Percentiles rank a stretch among this genome's conserved stretches.
Conservation (phyloP, 495 filamentous ascomycete genomes). For the Immersiella caudata region DNA sequence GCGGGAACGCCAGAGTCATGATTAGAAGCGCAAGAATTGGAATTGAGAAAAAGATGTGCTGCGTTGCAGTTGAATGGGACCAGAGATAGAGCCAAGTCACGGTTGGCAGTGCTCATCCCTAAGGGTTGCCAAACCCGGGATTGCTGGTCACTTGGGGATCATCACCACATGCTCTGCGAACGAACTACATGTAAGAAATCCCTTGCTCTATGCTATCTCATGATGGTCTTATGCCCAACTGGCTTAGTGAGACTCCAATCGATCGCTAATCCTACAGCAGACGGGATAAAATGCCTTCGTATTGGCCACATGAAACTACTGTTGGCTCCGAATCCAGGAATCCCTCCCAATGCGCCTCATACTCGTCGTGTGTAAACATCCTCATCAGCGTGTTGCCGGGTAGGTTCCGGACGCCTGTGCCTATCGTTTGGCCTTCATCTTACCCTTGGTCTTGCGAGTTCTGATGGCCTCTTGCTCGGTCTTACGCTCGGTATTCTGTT, state of each 20-base stretch:
- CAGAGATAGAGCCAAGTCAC: too few species aligned
- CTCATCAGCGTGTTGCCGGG: background rate
- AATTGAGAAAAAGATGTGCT: too few species aligned
- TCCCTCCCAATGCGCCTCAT: constrained; percentile 1
- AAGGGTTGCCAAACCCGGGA: background rate
- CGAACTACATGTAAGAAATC: background rate
- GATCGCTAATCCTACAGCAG: background rate
- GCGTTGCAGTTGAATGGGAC: too few species aligned
- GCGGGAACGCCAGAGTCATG: background rate
- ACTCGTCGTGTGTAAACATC: background rate
- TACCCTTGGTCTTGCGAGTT: constrained; percentile 28
- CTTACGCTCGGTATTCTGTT: constrained; percentile 26
- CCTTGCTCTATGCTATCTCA: background rate
- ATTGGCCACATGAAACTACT: background rate
- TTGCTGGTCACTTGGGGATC: background rate
- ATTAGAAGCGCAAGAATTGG: too few species aligned
- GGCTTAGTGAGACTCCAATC: background rate
- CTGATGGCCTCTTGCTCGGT: constrained; percentile 32
- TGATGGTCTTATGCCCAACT: background rate
- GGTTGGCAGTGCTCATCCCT: too few species aligned
- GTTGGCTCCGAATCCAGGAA: constrained; percentile 4
- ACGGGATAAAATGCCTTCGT: background rate
- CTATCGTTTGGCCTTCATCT: constrained; percentile 32
- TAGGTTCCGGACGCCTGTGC: background rate
- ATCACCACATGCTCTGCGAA: background rate